Evolutionary conservation across 1,284 basidiomycete species (phyloP).

Genomic region (Microstroma glucosiphilum): DNA sequence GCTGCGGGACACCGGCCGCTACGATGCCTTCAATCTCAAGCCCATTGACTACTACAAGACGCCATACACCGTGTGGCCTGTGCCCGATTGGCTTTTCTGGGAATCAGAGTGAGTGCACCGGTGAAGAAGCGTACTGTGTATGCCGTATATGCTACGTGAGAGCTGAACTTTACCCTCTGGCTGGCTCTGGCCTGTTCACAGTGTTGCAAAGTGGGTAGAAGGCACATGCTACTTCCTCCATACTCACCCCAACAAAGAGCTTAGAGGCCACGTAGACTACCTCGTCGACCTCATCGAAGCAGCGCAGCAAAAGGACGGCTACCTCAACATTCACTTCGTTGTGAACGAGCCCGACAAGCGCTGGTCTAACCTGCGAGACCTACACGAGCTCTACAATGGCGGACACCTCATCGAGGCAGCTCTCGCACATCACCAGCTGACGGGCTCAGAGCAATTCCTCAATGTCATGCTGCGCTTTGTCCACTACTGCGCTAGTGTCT

Average conservation of each 20-base stretch:
- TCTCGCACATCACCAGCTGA: slow-evolving; percentile 15
- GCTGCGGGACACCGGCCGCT: slow-evolving; percentile 18
- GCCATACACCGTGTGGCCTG: slow-evolving; percentile 16
- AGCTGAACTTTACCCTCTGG: not conserved
- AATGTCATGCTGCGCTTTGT: slow-evolving; percentile 24
- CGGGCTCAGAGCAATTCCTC: slow-evolving; percentile 13
- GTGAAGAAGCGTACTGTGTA: too few species aligned
- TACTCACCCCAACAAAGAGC: slow-evolving; percentile 8
- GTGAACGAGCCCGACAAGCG: slow-evolving; percentile 19
- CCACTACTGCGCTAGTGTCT: slow-evolving; percentile 18
- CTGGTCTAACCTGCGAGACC: slow-evolving; percentile 18
- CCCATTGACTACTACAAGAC: slow-evolving; percentile 16
- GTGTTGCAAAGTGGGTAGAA: slow-evolving; percentile 19
- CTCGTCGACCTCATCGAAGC: slow-evolving; percentile 16
- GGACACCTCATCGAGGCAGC: slow-evolving; percentile 22
- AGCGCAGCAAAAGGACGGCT: slow-evolving; percentile 20
- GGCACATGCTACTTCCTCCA: slow-evolving; percentile 18
- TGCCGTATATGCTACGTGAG: too few species aligned
- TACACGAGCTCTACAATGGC: slow-evolving; percentile 23
- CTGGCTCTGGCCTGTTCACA: not conserved
- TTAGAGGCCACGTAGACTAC: slow-evolving; percentile 14
- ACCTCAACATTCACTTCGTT: slow-evolving; percentile 23
- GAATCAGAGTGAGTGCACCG: slow-evolving; percentile 12
- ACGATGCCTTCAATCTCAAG: slow-evolving; percentile 20
- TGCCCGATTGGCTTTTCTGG: slow-evolving; percentile 21